A percentile compares a stretch with the other conserved stretches of the same genome.
Conservation (phyloP, 768 basidiomycete species). For the Leccinum imitatum region DNA sequence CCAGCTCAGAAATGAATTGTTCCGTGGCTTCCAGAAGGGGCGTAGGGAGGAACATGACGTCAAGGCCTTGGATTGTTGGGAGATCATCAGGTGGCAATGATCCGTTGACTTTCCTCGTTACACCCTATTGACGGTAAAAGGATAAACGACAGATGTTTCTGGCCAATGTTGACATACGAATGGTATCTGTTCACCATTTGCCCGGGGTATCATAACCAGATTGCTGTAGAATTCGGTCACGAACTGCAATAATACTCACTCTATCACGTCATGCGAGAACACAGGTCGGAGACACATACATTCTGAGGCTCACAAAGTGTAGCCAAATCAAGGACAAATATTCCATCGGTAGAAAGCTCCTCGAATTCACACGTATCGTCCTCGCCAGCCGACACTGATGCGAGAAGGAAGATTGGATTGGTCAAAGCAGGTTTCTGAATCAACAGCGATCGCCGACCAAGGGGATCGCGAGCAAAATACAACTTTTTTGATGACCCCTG, state of each 20-base stretch:
- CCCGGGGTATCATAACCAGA: constrained; percentile 24
- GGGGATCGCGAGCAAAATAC: constrained; percentile 79
- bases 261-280: neutral
- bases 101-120: constrained; percentile 45
- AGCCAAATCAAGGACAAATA: constrained; percentile 54
- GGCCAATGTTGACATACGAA: constrained; percentile 24
- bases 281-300: constrained; percentile 23
- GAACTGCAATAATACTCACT: constrained; percentile 16
- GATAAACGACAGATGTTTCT: neutral
- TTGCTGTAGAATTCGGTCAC: constrained; percentile 19
- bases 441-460: constrained; percentile 84
- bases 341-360: constrained; percentile 58
- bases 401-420: constrained; percentile 56
- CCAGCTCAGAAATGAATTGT: constrained; percentile 52
- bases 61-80: constrained; percentile 29
- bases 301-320: constrained; percentile 20
- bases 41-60: constrained; percentile 33
- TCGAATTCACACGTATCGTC: constrained; percentile 49
- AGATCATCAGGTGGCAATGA: constrained; percentile 44
- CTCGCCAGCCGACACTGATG: constrained; percentile 61
- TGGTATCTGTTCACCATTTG: constrained; percentile 9
- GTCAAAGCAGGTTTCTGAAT: constrained; percentile 54
- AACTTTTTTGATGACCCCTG: constrained; percentile 48
- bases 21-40: constrained; percentile 40
- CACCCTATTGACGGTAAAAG: constrained; percentile 37